Conservation (phyloP, 2,329 filamentous ascomycete species). For the Trichothecium sympodiale region DNA sequence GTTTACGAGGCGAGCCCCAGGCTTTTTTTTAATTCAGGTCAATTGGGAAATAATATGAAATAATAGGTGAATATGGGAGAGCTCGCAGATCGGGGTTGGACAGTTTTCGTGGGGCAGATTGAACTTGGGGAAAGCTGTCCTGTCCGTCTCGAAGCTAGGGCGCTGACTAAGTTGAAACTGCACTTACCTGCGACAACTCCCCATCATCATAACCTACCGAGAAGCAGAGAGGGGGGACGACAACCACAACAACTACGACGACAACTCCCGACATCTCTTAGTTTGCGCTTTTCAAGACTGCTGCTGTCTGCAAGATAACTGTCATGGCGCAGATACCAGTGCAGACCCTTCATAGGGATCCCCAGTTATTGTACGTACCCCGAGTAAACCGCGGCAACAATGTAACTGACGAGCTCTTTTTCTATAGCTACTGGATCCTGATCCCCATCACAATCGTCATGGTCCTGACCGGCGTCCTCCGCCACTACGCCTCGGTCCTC, state of each 20-base stretch:
- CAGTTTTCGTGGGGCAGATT: conserved; percentile 6
- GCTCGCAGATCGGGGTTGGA: no score
- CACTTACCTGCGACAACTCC: conserved; percentile 5
- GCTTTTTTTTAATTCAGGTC: neutral
- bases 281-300: neutral
- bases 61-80: neutral
- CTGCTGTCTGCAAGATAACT: conserved; percentile 5
- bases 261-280: conserved; percentile 1
- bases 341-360: conserved; percentile 97
- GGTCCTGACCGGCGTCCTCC: conserved; percentile 90
- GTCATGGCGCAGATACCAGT: conserved; percentile 74
- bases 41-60: neutral
- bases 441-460: conserved; percentile 96
- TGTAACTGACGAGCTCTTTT: conserved; percentile 9
- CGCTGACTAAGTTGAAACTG: conserved; percentile 10
- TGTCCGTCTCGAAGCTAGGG: conserved; percentile 8
- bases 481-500: conserved; percentile 91
- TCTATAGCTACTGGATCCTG: conserved; percentile 88
- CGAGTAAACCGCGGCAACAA: neutral
- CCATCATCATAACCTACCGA: conserved; percentile 5
- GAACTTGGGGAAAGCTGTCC: conserved; percentile 11
- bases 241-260: neutral
- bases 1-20: neutral
- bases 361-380: conserved; percentile 77
- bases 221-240: neutral